Base-by-base conservation (phyloP, 495 filamentous ascomycete genomes). In the Talaromyces trachyspermus region DNA sequence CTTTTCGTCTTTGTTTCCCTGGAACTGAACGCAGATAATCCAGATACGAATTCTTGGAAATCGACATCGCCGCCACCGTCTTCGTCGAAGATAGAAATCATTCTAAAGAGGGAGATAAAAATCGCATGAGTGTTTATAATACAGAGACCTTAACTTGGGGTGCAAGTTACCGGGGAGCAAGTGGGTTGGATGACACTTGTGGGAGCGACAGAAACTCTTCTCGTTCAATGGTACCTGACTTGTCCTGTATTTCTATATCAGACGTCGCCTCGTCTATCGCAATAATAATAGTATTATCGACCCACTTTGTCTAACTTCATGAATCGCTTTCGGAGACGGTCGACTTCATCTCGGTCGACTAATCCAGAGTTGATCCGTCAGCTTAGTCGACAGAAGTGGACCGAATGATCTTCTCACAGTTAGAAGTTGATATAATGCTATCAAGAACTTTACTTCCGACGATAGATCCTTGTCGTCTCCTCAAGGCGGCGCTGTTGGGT, bases 1-100 rank as follows among this genome's bases (percentile, higher is more conserved):
- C 71, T 99, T 99, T 70, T 99, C 91, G 66, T 95, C 88, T 75
- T 99, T 96, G 74, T 96, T 96, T 36, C 92, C 92, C 71, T 97
- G 69, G 83, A 86, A 59, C 83, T 89, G 77, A 99, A 99, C 29
- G 94, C 92, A 57, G 84, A 89, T 15, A 99, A 75, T 5, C 92
- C 92, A 5, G 86, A 91, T 17, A 99, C 92, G 71, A 99, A 99
- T 68, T 99, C 92, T 59, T 97, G 88, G 72, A 99, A 99, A 66
- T 99, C 92, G 56, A 99, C 92, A 55, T 95, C 87, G 54, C 92
- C 92, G 53, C 92, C 91, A 52, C 92, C 92, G 66, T 99, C 92
- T 68, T 99, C 92, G 64, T 99, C 92, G 65, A 99, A 97, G 57
- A 99, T 99, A 9, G 94, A 92, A 57, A 99, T 99, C 89, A 99